Conservation (phyloP, 1,284 basidiomycete species). For the Ceratobasidium sp. region DNA sequence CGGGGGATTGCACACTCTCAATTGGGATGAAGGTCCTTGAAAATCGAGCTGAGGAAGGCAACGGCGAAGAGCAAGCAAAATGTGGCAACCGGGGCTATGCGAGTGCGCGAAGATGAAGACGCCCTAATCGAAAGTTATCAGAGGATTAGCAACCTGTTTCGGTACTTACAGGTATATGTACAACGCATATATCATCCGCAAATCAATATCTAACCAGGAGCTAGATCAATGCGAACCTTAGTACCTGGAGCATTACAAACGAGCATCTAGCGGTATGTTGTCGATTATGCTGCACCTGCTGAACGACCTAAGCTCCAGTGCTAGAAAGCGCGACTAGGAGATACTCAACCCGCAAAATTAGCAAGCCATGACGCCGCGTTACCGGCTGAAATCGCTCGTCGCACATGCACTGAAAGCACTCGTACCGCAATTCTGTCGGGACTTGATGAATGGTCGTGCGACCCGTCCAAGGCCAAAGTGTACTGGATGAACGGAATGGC, state of each 20-base stretch:
- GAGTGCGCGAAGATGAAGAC: neutral
- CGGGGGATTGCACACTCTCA: too few species aligned
- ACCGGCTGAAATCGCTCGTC: neutral
- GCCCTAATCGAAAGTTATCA: neutral
- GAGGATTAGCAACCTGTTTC: neutral
- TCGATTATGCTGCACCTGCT: neutral
- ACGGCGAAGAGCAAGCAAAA: neutral
- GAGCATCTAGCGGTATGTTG: neutral
- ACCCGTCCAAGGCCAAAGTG: conserved; percentile 44
- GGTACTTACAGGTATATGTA: neutral
- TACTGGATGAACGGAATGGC: conserved; percentile 47
- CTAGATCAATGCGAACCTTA: neutral
- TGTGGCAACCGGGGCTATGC: neutral
- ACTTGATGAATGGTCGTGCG: conserved; percentile 45
- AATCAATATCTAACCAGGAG: neutral
- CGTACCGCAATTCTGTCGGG: conserved; percentile 43
- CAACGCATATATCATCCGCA: neutral
- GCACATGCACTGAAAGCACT: conserved; percentile 46
- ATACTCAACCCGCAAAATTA: neutral
- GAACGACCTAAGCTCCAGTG: too few species aligned
- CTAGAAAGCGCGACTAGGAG: neutral
- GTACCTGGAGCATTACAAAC: neutral
- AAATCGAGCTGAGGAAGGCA: neutral
- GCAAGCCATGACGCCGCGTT: neutral
- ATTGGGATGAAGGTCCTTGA: neutral